Evolutionary conservation across 208 protist species (phyloP).

Genomic region (Leishmania gerbilli): DNA sequence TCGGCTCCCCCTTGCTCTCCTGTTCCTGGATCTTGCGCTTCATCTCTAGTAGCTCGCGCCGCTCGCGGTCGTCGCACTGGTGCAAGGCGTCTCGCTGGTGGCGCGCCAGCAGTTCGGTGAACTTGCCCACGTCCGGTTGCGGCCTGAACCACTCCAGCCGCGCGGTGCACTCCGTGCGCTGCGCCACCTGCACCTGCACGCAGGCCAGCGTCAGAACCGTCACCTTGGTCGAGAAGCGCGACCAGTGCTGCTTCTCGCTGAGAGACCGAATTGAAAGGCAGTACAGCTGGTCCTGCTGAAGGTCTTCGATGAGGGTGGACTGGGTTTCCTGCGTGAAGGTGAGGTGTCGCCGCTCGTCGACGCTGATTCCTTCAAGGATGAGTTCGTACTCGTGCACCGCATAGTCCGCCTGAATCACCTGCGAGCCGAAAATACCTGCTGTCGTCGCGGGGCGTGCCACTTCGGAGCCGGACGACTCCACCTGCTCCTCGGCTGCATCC

Average conservation of each 20-base stretch:
- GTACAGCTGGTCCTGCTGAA: constrained; percentile 86
- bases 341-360: constrained; percentile 44
- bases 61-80: constrained; percentile 75
- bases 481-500: constrained; percentile 14
- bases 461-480: not conserved
- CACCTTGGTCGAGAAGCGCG: constrained; percentile 72
- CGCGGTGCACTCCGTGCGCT: constrained; percentile 76
- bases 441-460: not conserved
- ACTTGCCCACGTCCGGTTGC: constrained; percentile 47
- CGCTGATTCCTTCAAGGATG: constrained; percentile 68
- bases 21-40: constrained; percentile 83
- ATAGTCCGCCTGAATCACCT: constrained; percentile 75
- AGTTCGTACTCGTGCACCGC: constrained; percentile 81
- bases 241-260: constrained; percentile 85
- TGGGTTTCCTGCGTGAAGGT: constrained; percentile 59
- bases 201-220: constrained; percentile 80
- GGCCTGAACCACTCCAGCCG: constrained; percentile 69
- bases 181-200: constrained; percentile 54
- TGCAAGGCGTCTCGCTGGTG: constrained; percentile 60
- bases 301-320: constrained; percentile 51
- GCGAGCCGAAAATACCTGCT: constrained; percentile 14
- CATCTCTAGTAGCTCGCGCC: constrained; percentile 80
- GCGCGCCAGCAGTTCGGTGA: constrained; percentile 49
- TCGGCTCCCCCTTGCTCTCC: constrained; percentile 55
- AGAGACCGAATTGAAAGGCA: constrained; percentile 77